Conservation (phyloP, 1,284 basidiomycete species). For the Athelia psychrophila region DNA sequence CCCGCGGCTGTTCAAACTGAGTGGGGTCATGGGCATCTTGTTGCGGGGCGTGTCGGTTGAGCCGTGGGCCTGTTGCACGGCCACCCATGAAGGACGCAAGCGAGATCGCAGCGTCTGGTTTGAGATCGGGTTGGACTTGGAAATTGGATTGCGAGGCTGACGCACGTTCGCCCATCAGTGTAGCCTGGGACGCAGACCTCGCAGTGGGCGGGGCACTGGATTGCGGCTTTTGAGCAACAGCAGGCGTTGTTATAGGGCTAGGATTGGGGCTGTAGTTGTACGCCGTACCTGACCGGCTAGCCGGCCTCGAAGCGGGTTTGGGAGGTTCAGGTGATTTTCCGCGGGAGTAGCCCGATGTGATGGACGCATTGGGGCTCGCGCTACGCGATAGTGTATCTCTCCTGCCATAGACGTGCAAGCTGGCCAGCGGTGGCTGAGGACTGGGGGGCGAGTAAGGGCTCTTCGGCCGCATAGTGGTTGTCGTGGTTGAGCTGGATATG, state of each 20-base stretch:
- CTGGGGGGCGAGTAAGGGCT: not conserved
- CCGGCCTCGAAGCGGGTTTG: not conserved
- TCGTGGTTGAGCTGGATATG: too few species aligned
- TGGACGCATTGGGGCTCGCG: not conserved
- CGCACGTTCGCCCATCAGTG: too few species aligned
- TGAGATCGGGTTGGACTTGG: conserved; percentile 17
- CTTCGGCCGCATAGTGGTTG: too few species aligned
- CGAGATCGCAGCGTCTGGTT: conserved; percentile 49
- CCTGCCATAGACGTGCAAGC: not conserved
- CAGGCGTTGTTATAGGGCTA: too few species aligned
- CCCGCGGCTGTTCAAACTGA: conserved; percentile 58
- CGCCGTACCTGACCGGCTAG: too few species aligned
- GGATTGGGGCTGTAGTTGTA: too few species aligned
- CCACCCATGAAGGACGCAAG: conserved; percentile 82
- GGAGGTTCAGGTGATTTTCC: not conserved
- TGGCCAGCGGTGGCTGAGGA: not conserved
- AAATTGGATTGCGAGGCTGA: conserved; percentile 5
- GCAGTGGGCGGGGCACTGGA: too few species aligned
- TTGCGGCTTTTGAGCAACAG: too few species aligned
- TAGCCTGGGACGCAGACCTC: too few species aligned
- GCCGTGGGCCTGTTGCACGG: conserved; percentile 62
- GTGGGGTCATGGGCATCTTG: conserved; percentile 61
- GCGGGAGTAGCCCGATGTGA: not conserved
- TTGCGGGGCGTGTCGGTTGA: conserved; percentile 70
- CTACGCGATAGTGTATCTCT: not conserved